phyloP scores from a whole-genome alignment of 768 basidiomycete species.

The Auriscalpium orientale region DNA sequence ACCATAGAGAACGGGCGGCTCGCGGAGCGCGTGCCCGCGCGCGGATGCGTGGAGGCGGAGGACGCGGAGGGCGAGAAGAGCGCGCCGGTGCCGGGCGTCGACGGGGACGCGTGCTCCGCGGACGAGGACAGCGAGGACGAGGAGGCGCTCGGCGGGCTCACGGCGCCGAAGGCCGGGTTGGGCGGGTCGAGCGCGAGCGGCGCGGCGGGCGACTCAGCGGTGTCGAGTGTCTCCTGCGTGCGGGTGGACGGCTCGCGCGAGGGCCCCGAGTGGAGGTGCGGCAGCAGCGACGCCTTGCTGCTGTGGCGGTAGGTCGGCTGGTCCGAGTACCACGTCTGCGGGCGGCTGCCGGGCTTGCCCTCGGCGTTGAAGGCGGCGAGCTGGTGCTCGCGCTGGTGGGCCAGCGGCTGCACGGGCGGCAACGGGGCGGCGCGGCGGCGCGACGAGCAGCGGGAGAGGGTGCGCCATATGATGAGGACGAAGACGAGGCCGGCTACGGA shows the following conservation, averaged over 20 bases:
- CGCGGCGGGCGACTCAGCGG: not conserved
- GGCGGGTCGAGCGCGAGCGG: not conserved
- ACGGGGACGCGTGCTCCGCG: not conserved
- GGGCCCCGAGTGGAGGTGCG: constrained; percentile 6
- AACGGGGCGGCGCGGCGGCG: constrained; percentile 36
- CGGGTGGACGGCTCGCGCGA: constrained; percentile 11
- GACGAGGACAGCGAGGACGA: constrained; percentile 3
- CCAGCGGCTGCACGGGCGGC: constrained; percentile 59
- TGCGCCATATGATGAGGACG: constrained; percentile 29
- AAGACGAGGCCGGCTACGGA: constrained; percentile 33
- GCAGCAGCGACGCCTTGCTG: constrained; percentile 29
- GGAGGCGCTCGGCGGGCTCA: not conserved
- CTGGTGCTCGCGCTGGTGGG: constrained; percentile 49
- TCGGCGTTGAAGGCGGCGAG: constrained; percentile 31
- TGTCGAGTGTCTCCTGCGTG: constrained; percentile 9
- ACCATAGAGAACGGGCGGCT: not conserved
- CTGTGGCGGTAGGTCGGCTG: constrained; percentile 17
- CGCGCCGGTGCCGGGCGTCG: not conserved
- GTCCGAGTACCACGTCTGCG: constrained; percentile 20
- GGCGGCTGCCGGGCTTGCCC: constrained; percentile 13
- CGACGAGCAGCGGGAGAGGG: constrained; percentile 28
- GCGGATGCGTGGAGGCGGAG: not conserved
- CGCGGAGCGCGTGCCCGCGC: not conserved
- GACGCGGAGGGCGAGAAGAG: not conserved
- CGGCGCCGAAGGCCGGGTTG: not conserved